Percentiles rank a stretch among this genome's conserved stretches.
These are phyloP conservation scores for Cucumis sativus DNA, from an alignment of 306 rosid species.

Conservation along the genomic window Cucumber_9930_V3 NC_026656.2:2534001-2534500, in stretches of 20 bases:
- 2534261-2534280: conserved; percentile 27
- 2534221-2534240: conserved; percentile 34
- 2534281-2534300: conserved; percentile 34
- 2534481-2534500: conserved; percentile 30
- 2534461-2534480: conserved; percentile 11
- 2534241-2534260: conserved; percentile 20
- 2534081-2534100: conserved; percentile 15
- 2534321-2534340: conserved; percentile 23
- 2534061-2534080: conserved; percentile 17
- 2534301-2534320: conserved; percentile 22
- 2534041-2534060: conserved; percentile 14
- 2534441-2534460: conserved; percentile 9
- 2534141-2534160: conserved; percentile 15
- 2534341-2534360: conserved; percentile 26
- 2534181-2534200: conserved; percentile 42
- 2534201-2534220: conserved; percentile 53
- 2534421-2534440: conserved; percentile 26
- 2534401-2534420: conserved; percentile 15
- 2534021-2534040: conserved; percentile 23
- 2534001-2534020: conserved; percentile 17
- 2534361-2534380: conserved; percentile 26
- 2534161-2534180: conserved; percentile 40
- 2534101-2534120: conserved; percentile 19
- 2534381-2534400: conserved; percentile 30
- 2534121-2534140: conserved; percentile 30